Conservation (phyloP, 352 stramenopile genomes). For the Phytophthora ohioensis region DNA sequence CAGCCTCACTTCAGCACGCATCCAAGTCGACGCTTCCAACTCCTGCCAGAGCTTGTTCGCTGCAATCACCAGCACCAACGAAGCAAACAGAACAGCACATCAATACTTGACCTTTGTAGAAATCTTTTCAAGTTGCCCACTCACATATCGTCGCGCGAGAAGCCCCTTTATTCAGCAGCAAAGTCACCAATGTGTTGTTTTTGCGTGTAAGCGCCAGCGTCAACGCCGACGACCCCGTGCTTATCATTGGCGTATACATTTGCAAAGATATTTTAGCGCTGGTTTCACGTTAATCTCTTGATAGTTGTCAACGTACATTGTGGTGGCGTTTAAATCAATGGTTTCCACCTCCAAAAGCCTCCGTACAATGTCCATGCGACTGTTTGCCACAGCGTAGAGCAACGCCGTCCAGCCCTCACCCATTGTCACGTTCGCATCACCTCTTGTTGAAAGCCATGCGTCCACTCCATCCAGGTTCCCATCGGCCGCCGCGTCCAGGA, state of each 20-base stretch:
- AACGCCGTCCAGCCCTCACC: slow-evolving; percentile 80
- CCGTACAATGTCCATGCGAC: slow-evolving; percentile 51
- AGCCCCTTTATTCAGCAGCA: slow-evolving; percentile 60
- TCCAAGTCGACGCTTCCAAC: slow-evolving; percentile 36
- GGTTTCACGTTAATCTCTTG: too few relatives aligned
- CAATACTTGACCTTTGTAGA: background rate
- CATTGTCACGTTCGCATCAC: slow-evolving; percentile 62
- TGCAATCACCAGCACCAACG: slow-evolving; percentile 13
- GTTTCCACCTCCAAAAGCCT: slow-evolving; percentile 46
- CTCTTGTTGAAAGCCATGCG: slow-evolving; percentile 43
- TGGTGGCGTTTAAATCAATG: slow-evolving; percentile 68
- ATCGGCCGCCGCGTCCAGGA: slow-evolving; percentile 58
- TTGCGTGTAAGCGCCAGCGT: slow-evolving; percentile 56
- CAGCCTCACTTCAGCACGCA: slow-evolving; percentile 45
- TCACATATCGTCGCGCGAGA: slow-evolving; percentile 59
- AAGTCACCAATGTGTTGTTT: slow-evolving; percentile 49
- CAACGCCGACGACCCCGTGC: slow-evolving; percentile 64
- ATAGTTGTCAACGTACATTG: slow-evolving; percentile 45
- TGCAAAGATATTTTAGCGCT: too few relatives aligned
- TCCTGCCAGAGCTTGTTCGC: slow-evolving; percentile 36
- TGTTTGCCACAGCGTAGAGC: slow-evolving; percentile 66
- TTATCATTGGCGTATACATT: slow-evolving; percentile 15
- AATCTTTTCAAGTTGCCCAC: background rate
- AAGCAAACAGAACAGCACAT: background rate
- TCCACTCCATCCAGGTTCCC: slow-evolving; percentile 52